Percentiles rank a stretch among this genome's conserved stretches.
Evolutionary conservation across 177 flowering plant species (phyloP).

Genomic region (Telopea speciosissima): DNA sequence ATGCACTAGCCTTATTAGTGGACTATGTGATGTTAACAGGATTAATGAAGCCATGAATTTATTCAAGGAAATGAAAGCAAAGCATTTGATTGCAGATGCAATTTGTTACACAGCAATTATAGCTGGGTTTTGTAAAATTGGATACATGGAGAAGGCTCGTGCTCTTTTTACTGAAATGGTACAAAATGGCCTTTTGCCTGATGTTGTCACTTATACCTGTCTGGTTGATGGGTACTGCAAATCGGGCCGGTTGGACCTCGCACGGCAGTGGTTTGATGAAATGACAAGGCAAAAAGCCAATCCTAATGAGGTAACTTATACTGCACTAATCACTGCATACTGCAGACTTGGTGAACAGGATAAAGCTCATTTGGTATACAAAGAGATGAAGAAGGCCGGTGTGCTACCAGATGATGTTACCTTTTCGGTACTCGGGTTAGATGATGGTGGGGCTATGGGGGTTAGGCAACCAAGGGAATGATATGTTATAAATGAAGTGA

Average conservation of each 20-base stretch:
- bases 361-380: slow-evolving; percentile 21
- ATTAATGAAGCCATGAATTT: slow-evolving; percentile 14
- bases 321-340: slow-evolving; percentile 32
- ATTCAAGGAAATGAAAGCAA: slow-evolving; percentile 23
- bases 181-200: slow-evolving; percentile 25
- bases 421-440: too few species aligned
- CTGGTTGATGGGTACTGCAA: slow-evolving; percentile 49
- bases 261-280: slow-evolving; percentile 21
- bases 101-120: slow-evolving; percentile 43
- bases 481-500: background rate
- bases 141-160: slow-evolving; percentile 35
- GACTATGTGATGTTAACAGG: slow-evolving; percentile 11
- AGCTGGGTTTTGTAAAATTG: slow-evolving; percentile 38
- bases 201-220: slow-evolving; percentile 45
- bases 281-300: slow-evolving; percentile 24
- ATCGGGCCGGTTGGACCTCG: slow-evolving; percentile 30
- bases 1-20: slow-evolving; percentile 21
- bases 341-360: slow-evolving; percentile 19
- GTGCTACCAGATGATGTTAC: slow-evolving; percentile 17
- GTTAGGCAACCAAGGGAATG: background rate
- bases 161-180: slow-evolving; percentile 32
- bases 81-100: slow-evolving; percentile 29
- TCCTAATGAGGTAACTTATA: slow-evolving; percentile 41
- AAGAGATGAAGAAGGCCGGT: slow-evolving; percentile 30
- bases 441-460: background rate